A percentile compares a stretch with the other conserved stretches of the same genome.
Evolutionary conservation across 768 basidiomycete species (phyloP).

Genomic region (Megacollybia marginata): DNA sequence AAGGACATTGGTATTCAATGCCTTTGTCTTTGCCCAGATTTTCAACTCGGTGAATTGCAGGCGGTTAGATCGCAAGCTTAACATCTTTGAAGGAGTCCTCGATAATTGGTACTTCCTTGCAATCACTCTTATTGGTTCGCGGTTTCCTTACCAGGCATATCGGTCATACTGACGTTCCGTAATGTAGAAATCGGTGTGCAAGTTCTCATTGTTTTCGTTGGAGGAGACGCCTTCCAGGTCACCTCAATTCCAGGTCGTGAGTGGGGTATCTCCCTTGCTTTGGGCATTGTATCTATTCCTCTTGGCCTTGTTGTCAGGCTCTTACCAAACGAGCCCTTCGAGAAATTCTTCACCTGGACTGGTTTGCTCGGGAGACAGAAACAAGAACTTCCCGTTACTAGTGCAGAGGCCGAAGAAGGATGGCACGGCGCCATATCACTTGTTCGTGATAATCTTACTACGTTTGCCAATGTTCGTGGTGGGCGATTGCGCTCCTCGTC

Average conservation of each 20-base stretch:
- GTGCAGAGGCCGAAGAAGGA: constrained; percentile 50
- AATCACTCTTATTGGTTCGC: constrained; percentile 79
- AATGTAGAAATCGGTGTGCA: constrained; percentile 77
- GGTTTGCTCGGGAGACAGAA: constrained; percentile 60
- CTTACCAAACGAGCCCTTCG: constrained; percentile 76
- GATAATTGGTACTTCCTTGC: constrained; percentile 78
- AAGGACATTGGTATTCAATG: constrained; percentile 91
- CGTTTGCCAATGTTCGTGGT: constrained; percentile 79
- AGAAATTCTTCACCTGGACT: constrained; percentile 45
- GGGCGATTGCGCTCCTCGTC: constrained; percentile 83
- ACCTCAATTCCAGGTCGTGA: constrained; percentile 70
- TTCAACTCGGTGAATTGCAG: constrained; percentile 93
- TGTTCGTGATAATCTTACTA: constrained; percentile 80
- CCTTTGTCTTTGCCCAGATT: constrained; percentile 97
- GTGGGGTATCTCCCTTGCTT: constrained; percentile 89
- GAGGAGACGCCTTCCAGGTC: constrained; percentile 89
- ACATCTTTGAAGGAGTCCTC: constrained; percentile 80
- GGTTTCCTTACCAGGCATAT: background rate
- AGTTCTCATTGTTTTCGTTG: constrained; percentile 84
- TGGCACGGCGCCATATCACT: constrained; percentile 78
- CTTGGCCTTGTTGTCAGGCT: constrained; percentile 76
- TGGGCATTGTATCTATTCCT: constrained; percentile 84
- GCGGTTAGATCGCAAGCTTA: constrained; percentile 76
- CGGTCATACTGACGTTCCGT: constrained; percentile 1
- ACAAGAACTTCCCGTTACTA: constrained; percentile 50